These are phyloP conservation scores for Colletotrichum tropicicola DNA, from an alignment of 2,329 filamentous ascomycete species.

Conservation along the genomic window DNA sequence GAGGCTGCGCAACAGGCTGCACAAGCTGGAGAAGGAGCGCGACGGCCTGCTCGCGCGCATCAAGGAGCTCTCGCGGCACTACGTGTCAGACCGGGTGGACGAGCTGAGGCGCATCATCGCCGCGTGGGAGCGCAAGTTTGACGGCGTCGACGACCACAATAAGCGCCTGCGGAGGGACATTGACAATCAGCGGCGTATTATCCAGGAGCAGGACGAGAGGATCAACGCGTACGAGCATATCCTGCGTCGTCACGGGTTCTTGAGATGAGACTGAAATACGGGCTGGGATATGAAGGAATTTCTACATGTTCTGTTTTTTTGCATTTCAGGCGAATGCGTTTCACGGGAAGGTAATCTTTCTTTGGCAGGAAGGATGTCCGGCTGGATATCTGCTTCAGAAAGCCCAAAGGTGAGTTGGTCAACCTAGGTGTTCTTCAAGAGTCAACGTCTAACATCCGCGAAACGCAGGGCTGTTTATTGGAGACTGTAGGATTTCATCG, in stretches of 20 bases:
- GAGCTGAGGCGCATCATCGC: slow-evolving; percentile 43
- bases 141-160: slow-evolving; percentile 32
- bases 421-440: not conserved
- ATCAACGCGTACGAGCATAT: slow-evolving; percentile 34
- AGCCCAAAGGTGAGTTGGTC: not conserved
- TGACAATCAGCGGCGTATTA: slow-evolving; percentile 16
- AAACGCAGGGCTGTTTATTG: slow-evolving; percentile 11
- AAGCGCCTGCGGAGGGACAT: slow-evolving; percentile 26
- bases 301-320: not conserved
- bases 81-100: slow-evolving; percentile 38
- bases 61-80: slow-evolving; percentile 43
- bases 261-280: slow-evolving; percentile 16
- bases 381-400: not conserved
- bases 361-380: slow-evolving; percentile 12
- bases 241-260: slow-evolving; percentile 33
- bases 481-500: slow-evolving; percentile 2
- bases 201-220: slow-evolving; percentile 28
- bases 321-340: not conserved
- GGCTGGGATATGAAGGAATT: too few relatives aligned
- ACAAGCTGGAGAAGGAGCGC: slow-evolving; percentile 48
- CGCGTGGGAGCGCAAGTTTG: slow-evolving; percentile 42
- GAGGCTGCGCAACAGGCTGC: slow-evolving; percentile 42
- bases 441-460: slow-evolving; percentile 1
- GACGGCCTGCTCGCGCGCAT: slow-evolving; percentile 42
- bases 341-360: not conserved